Conservation (phyloP, 1,139 yeast genomes). For the Kurtzmaniella quercitrusa region DNA sequence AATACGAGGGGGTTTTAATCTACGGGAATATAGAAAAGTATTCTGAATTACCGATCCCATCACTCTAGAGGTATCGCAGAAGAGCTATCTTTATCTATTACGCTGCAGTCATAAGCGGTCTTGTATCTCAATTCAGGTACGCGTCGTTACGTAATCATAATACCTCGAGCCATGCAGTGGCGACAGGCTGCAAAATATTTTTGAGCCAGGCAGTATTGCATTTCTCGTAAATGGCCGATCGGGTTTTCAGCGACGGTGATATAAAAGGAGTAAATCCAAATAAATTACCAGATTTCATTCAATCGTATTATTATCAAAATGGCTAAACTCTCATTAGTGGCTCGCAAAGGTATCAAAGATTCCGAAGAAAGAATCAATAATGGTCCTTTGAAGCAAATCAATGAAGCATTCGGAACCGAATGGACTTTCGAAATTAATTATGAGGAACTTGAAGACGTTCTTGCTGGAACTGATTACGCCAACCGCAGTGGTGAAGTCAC, state of each 20-base stretch:
- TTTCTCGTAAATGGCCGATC: background rate
- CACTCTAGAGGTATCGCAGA: no score
- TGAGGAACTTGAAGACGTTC: slow-evolving; percentile 7
- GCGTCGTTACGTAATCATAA: background rate
- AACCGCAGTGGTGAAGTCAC: slow-evolving; percentile 8
- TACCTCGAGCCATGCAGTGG: background rate
- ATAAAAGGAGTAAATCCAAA: no score
- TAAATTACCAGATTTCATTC: no score
- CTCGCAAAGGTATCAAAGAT: slow-evolving; percentile 11
- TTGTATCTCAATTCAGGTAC: no score
- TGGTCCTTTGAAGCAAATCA: slow-evolving; percentile 7
- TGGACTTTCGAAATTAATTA: slow-evolving; percentile 12
- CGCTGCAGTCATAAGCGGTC: no score
- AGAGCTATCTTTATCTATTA: no score
- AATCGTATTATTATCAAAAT: slow-evolving; percentile 3
- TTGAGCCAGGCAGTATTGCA: background rate
- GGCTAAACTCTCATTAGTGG: slow-evolving; percentile 11
- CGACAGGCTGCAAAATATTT: background rate
- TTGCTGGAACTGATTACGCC: slow-evolving; percentile 7
- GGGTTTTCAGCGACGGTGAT: no score
- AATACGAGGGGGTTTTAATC: no score
- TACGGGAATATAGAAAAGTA: no score
- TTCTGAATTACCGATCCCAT: no score
- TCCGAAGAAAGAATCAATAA: slow-evolving; percentile 9
- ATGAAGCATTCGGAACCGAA: slow-evolving; percentile 8